These are phyloP conservation scores for Tuber aestivum DNA, from an alignment of 495 filamentous ascomycete genomes.

Conservation along the genomic window DNA sequence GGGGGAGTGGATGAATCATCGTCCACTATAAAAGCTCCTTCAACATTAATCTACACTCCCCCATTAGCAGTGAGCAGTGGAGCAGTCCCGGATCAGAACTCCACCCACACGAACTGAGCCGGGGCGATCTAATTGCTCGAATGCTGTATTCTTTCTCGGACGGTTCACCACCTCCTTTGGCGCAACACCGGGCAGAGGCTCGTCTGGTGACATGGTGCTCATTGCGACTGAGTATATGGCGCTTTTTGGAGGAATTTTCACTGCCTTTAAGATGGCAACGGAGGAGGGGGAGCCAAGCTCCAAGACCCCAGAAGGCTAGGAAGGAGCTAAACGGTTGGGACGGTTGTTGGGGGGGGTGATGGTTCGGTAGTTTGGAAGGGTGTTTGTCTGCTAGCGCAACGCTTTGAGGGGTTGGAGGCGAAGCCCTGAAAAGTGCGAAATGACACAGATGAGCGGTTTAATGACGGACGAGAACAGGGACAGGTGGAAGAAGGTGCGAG, in stretches of 20 bases:
- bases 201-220: not conserved
- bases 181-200: not conserved
- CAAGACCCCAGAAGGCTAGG: not conserved
- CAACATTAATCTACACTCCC: conserved; percentile 76
- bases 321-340: not conserved
- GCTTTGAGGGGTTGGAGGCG: not conserved
- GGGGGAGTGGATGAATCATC: conserved; percentile 55
- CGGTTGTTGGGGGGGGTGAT: not conserved
- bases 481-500: not conserved
- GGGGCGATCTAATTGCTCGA: conserved; percentile 36
- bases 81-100: not conserved
- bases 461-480: not conserved
- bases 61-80: conserved; percentile 13
- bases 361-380: not conserved
- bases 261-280: not conserved
- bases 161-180: not conserved
- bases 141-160: conserved; percentile 32
- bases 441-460: not conserved
- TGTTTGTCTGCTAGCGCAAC: not conserved
- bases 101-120: conserved; percentile 33
- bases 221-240: not conserved
- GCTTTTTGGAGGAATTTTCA: not conserved
- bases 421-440: not conserved
- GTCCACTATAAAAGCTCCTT: conserved; percentile 92
- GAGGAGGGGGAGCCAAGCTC: not conserved